phyloP scores from a whole-genome alignment of 2,329 filamentous ascomycete species.

The Pseudomassariella vexata region DNA sequence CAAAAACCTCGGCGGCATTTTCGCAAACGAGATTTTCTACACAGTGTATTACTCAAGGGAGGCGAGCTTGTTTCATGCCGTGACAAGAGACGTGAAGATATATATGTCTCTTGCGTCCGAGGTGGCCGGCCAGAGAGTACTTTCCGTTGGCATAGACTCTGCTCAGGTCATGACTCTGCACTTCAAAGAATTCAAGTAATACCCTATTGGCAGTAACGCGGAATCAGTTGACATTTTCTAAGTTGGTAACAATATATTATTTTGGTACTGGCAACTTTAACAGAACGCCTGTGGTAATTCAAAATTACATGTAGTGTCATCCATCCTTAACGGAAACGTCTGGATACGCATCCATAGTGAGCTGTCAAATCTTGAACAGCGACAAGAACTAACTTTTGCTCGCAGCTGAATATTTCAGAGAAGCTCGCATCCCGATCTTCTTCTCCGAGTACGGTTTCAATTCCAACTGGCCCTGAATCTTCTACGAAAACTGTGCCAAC shows the following conservation, averaged over 20 bases:
- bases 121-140: constrained; percentile 5
- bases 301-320: too few relatives aligned
- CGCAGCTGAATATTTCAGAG: constrained; percentile 5
- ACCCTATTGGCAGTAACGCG: neutral
- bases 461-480: constrained; percentile 41
- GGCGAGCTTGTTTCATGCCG: constrained; percentile 15
- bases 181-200: constrained; percentile 1
- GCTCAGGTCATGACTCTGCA: constrained; percentile 1
- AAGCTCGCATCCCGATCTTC: constrained; percentile 38
- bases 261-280: too few relatives aligned
- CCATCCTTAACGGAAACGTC: neutral
- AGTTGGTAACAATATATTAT: too few relatives aligned
- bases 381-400: too few relatives aligned
- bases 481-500: constrained; percentile 51
- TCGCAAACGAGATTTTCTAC: constrained; percentile 15
- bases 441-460: constrained; percentile 57
- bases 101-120: constrained; percentile 15
- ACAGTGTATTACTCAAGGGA: constrained; percentile 4
- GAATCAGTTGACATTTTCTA: too few relatives aligned
- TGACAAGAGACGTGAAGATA: constrained; percentile 20
- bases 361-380: too few relatives aligned
- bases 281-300: too few relatives aligned
- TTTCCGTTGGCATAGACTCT: constrained; percentile 14
- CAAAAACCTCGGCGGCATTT: constrained; percentile 21
- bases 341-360: neutral